Conservation (phyloP, 2,329 filamentous ascomycete species). For the Ceratocystis ficicola region DNA sequence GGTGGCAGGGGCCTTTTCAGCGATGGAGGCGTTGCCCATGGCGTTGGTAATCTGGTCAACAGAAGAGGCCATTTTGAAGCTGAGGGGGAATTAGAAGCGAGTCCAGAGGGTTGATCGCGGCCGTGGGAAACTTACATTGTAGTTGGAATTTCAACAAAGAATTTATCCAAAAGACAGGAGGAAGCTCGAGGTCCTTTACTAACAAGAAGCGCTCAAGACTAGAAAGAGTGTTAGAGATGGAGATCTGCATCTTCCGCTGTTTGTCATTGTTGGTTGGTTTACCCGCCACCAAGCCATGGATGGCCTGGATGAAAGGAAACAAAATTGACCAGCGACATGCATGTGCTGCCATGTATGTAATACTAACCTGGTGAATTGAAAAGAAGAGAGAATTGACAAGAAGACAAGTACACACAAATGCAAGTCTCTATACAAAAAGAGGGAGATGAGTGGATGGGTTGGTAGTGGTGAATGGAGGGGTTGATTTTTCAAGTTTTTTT, state of each 20-base stretch:
- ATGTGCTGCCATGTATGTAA: not conserved
- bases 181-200: conserved; percentile 14
- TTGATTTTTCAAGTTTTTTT: conserved; percentile 52
- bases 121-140: conserved; percentile 11
- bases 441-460: conserved; percentile 1
- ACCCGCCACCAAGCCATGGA: not conserved
- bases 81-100: not conserved
- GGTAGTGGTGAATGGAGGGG: conserved; percentile 37
- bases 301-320: not conserved
- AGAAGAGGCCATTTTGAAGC: conserved; percentile 49
- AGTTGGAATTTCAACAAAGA: conserved; percentile 23
- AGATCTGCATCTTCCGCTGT: not conserved
- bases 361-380: conserved; percentile 14
- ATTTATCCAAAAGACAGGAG: conserved; percentile 21
- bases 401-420: conserved; percentile 20
- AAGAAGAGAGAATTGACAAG: conserved; percentile 22
- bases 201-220: conserved; percentile 11
- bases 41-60: conserved; percentile 73
- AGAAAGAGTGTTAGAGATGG: not conserved
- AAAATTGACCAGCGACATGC: not conserved
- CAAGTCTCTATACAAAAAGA: conserved; percentile 16
- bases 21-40: conserved; percentile 58
- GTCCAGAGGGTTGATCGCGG: not conserved
- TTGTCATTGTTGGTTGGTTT: not conserved
- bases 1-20: conserved; percentile 54